A percentile compares a stretch with the other conserved stretches of the same genome.
Conservation (phyloP, 441 rosid species). For the Macaranga tanarius region DNA sequence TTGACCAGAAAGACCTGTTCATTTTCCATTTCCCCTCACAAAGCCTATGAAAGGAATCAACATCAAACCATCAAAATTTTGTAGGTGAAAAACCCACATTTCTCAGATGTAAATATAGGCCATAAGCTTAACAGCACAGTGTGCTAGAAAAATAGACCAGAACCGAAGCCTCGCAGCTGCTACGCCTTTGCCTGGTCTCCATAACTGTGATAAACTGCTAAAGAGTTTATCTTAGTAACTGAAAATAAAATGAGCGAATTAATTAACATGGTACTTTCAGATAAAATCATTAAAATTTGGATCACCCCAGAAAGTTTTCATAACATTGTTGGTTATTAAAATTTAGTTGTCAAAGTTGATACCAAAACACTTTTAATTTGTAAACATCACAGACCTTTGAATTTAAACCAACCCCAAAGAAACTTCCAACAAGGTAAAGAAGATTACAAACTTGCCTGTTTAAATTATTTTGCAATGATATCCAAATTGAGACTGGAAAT, state of each 20-base stretch:
- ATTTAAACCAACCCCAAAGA: background rate
- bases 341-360: background rate
- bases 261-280: background rate
- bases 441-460: background rate
- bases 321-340: background rate
- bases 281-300: background rate
- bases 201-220: background rate
- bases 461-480: background rate
- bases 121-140: background rate
- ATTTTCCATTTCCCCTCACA: background rate
- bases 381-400: background rate
- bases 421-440: background rate
- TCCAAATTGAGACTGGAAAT: background rate
- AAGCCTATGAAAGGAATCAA: background rate
- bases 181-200: background rate
- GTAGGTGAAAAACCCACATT: background rate
- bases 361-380: background rate
- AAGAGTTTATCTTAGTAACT: background rate
- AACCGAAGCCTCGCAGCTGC: background rate
- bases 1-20: no score
- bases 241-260: background rate
- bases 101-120: no score
- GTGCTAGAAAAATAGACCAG: background rate
- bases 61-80: no score
- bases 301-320: background rate